Conservation (phyloP, 1,139 yeast species). For the Lodderomyces margitis region DNA sequence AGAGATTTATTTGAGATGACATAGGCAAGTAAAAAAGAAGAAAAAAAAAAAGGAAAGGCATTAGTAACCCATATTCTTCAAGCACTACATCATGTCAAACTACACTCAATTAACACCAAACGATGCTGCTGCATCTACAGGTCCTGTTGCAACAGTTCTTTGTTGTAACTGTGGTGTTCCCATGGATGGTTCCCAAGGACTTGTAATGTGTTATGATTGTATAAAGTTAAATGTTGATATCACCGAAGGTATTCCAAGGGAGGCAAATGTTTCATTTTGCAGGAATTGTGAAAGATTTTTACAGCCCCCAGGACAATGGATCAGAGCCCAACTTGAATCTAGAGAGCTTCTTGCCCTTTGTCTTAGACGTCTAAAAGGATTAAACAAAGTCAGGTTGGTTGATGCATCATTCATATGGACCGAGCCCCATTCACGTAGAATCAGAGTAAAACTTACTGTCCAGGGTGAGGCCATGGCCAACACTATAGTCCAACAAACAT, state of each 20-base stretch:
- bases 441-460: constrained; percentile 84
- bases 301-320: constrained; percentile 95
- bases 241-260: constrained; percentile 94
- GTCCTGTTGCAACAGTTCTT: constrained; percentile 70
- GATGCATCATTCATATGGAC: constrained; percentile 99
- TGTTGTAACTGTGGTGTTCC: constrained; percentile 99
- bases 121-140: constrained; percentile 19
- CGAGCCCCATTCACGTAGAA: constrained; percentile 96
- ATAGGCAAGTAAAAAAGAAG: constrained; percentile 2
- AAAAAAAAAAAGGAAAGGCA: neutral
- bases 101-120: constrained; percentile 43
- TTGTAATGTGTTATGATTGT: constrained; percentile 98
- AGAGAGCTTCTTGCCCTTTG: constrained; percentile 90
- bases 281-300: constrained; percentile 95
- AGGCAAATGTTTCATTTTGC: constrained; percentile 88
- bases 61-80: neutral
- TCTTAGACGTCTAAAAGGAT: constrained; percentile 82
- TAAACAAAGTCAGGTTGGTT: constrained; percentile 80
- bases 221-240: constrained; percentile 91
- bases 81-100: constrained; percentile 43
- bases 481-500: constrained; percentile 90
- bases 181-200: constrained; percentile 91
- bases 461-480: constrained; percentile 96
- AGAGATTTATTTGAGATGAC: constrained; percentile 4
- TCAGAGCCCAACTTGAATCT: constrained; percentile 85